Evolutionary conservation across 176 grass and related monocot species (phyloP).

Genomic region (Carex cristatella): DNA sequence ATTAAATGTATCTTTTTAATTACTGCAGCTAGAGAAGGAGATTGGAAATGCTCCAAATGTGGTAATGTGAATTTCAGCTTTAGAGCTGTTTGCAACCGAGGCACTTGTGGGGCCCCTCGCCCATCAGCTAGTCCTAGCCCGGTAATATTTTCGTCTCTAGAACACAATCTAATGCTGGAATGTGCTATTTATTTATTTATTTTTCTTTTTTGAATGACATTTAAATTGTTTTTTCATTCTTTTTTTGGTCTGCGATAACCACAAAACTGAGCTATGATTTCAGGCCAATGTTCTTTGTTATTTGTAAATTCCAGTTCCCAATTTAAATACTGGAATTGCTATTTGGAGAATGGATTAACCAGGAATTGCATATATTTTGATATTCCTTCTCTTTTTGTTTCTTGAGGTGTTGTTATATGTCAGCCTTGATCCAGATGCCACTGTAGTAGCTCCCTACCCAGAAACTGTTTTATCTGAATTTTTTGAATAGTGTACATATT

Average conservation of each 20-base stretch:
- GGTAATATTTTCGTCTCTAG: constrained; percentile 35
- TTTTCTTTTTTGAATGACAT: neutral
- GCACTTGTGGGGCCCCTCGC: constrained; percentile 69
- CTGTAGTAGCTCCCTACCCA: neutral
- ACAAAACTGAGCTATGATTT: neutral
- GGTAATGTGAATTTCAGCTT: constrained; percentile 99
- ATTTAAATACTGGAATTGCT: neutral
- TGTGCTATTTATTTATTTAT: neutral
- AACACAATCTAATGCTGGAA: neutral
- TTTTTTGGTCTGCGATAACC: neutral
- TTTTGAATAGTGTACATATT: neutral
- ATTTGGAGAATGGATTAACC: neutral
- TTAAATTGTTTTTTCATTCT: neutral
- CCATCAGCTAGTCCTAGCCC: constrained; percentile 84
- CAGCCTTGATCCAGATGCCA: neutral
- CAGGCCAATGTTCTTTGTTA: neutral
- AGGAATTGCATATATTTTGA: neutral
- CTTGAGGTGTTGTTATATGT: neutral
- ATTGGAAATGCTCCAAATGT: constrained; percentile 88
- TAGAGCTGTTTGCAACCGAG: constrained; percentile 90
- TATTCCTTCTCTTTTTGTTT: neutral
- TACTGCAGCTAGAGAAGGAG: constrained; percentile 63
- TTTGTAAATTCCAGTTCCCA: neutral
- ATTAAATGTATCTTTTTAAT: neutral
- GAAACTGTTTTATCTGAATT: neutral